Evolutionary conservation across 2,329 filamentous ascomycete species (phyloP).

Genomic region (Colletotrichum limetticola): DNA sequence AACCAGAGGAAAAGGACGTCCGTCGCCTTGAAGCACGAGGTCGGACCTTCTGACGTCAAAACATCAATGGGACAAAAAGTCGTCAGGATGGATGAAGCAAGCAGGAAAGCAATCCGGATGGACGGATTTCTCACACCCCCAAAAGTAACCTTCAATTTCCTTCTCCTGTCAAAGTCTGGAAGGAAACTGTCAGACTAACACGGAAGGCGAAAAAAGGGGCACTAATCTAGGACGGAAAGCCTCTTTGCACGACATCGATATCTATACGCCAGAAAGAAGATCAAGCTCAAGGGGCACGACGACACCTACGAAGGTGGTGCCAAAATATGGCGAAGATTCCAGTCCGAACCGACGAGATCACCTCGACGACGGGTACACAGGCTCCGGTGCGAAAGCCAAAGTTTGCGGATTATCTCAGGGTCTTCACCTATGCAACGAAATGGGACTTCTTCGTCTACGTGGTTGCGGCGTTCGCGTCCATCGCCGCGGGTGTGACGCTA

Average conservation of each 20-base stretch:
- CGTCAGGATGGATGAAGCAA: background rate
- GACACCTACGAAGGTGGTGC: background rate
- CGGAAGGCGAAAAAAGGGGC: background rate
- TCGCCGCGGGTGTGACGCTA: conserved; percentile 46
- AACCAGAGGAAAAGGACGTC: background rate
- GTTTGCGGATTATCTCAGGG: conserved; percentile 34
- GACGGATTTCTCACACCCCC: background rate
- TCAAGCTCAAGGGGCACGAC: background rate
- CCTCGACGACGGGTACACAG: background rate
- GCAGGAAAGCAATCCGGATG: background rate
- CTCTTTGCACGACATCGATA: background rate
- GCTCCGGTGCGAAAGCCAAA: conserved; percentile 13
- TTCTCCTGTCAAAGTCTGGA: conserved; percentile 1
- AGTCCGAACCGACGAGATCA: background rate
- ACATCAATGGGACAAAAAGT: background rate
- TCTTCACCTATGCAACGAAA: conserved; percentile 44
- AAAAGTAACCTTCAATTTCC: background rate
- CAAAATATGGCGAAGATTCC: background rate
- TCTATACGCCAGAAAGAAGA: background rate
- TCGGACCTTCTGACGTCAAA: conserved; percentile 20
- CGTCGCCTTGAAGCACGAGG: conserved; percentile 13
- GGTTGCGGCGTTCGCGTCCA: conserved; percentile 43
- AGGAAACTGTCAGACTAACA: conserved; percentile 7
- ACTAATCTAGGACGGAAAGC: background rate
- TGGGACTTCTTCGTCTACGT: conserved; percentile 45